Base-by-base conservation (phyloP, 2,329 filamentous ascomycete genomes). In the Trichophyton benhamiae region DNA sequence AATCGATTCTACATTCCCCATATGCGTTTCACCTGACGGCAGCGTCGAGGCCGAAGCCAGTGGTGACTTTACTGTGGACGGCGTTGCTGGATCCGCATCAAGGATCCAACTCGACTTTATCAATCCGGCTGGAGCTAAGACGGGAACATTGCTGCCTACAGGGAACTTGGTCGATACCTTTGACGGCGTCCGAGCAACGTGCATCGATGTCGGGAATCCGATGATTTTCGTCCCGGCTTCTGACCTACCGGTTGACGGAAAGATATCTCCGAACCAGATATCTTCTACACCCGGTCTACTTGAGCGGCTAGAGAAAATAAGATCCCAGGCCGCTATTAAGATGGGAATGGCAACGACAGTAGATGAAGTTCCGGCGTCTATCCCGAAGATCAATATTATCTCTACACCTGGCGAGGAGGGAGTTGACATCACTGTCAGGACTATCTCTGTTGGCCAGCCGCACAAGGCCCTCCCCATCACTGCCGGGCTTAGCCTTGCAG, bases 151-250 rank as follows among this genome's bases (percentile, higher is more conserved):
- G 0, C 75, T 87, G 7, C 84, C 84, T 0, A 87, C 85, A 0
- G 83, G 83, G 0, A 81, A 79, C 44, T 67, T 73, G 0, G 68
- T 79, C 0, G 83, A 88, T 67, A 68, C 59, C 0, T 73, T 88
- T 15, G 73, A 77, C 6, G 77, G 75, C 0, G 70, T 83, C 3
- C 66, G 69, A 2, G 82, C 78, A 0, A 85, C 82, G 1, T 81
- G 85, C 27, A 77, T 87, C 0, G 86, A 88, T 64, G 82, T 82
- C 0, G 80, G 80, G 0, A 87, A 87, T 65, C 86, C 85, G 0
- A 82, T 81, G 55, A 77, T 85, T 13, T 88, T 88, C 67, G 74
- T 88, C 0, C 73, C 74, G 6, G 82, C 84, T 0, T 67, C 73
- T 1, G 80, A 83, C 62, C 67, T 87, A 0, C 78, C 73, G 3